phyloP scores from a whole-genome alignment of 257 asterid genomes.

The Petunia secreta region DNA sequence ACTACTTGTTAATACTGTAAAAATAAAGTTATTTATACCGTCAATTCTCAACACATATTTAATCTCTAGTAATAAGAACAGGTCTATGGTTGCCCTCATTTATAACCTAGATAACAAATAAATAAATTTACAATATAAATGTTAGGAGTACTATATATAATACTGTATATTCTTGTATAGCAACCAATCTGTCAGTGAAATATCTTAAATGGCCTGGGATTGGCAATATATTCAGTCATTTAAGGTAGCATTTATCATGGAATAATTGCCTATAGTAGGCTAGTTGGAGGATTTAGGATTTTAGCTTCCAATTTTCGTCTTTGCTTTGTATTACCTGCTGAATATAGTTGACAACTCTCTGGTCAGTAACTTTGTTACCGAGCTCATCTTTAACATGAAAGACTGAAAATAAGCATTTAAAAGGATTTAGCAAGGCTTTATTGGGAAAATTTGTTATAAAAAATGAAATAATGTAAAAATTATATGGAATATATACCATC shows the following conservation, averaged over 20 bases:
- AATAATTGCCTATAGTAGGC: not conserved
- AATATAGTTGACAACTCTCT: slow-evolving; percentile 60
- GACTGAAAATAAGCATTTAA: slow-evolving; percentile 39
- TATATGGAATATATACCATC: slow-evolving; percentile 48
- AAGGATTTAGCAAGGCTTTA: not conserved
- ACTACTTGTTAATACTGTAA: not conserved
- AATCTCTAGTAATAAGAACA: not conserved
- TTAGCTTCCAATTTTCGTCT: not conserved
- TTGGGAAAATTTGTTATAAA: not conserved
- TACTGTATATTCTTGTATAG: not conserved
- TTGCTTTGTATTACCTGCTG: slow-evolving; percentile 50
- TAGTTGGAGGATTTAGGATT: not conserved
- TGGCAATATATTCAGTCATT: not conserved
- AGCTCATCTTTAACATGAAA: slow-evolving; percentile 70
- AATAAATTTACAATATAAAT: no score
- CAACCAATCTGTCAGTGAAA: not conserved
- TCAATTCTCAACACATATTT: not conserved
- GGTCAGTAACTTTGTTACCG: slow-evolving; percentile 67
- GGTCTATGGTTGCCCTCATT: no score
- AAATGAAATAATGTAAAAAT: not conserved
- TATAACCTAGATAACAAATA: no score
- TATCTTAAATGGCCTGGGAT: no score
- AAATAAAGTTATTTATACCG: slow-evolving; percentile 18
- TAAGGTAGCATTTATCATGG: not conserved
- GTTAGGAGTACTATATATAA: no score